Evolutionary conservation across 345 rosid genomes (phyloP).

Genomic region (Populus tremula): DNA sequence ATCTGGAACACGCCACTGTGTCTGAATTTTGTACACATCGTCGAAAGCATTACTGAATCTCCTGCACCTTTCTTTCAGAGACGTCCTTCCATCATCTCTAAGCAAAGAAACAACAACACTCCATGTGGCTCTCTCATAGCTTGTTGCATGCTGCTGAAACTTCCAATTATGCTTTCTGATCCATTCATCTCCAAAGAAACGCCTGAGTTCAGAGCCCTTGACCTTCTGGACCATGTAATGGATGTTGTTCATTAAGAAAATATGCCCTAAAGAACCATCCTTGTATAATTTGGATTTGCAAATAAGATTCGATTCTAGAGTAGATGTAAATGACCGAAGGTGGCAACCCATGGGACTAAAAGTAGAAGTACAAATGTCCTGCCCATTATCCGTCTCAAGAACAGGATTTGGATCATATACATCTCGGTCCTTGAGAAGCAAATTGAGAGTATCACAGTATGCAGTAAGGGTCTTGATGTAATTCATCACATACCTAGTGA

Average conservation of each 20-base stretch:
- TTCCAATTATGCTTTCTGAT: slow-evolving; percentile 58
- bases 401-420: slow-evolving; percentile 32
- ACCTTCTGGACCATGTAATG: slow-evolving; percentile 78
- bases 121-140: slow-evolving; percentile 71
- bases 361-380: slow-evolving; percentile 33
- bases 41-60: slow-evolving; percentile 56
- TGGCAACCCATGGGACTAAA: slow-evolving; percentile 58
- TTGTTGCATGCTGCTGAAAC: slow-evolving; percentile 56
- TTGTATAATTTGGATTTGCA: slow-evolving; percentile 54
- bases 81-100: slow-evolving; percentile 33
- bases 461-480: slow-evolving; percentile 55
- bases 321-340: slow-evolving; percentile 39
- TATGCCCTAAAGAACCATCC: slow-evolving; percentile 41
- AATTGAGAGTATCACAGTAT: slow-evolving; percentile 47
- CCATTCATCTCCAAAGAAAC: slow-evolving; percentile 80
- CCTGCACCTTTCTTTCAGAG: slow-evolving; percentile 56
- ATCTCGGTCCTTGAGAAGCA: slow-evolving; percentile 43
- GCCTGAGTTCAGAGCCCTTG: slow-evolving; percentile 57
- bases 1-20: slow-evolving; percentile 59
- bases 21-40: slow-evolving; percentile 61
- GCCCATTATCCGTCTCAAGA: slow-evolving; percentile 27
- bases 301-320: slow-evolving; percentile 51
- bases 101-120: slow-evolving; percentile 48
- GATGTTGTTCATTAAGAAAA: slow-evolving; percentile 68
- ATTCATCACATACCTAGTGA: slow-evolving; percentile 78